Evolutionary conservation across 2,329 filamentous ascomycete species (phyloP).

Genomic region (Paracorniculantispora psalliotae): DNA sequence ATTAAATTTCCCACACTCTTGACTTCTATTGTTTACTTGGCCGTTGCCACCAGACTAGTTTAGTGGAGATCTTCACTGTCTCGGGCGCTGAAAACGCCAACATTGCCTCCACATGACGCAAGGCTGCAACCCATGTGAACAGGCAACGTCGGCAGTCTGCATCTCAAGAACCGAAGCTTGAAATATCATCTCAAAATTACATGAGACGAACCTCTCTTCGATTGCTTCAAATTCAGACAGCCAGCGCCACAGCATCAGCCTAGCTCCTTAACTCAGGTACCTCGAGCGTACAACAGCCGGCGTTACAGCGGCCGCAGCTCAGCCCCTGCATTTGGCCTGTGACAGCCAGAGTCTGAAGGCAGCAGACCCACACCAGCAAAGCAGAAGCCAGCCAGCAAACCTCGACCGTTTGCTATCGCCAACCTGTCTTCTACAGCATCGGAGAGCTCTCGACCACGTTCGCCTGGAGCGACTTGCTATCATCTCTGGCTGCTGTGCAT

Average conservation of each 20-base stretch:
- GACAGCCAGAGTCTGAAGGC: background rate
- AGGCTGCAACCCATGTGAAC: background rate
- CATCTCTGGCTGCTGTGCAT: background rate
- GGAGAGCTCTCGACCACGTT: background rate
- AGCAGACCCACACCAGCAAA: conserved; percentile 7
- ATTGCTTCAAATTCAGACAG: background rate
- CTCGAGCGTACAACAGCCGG: background rate
- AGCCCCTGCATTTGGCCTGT: conserved; percentile 7
- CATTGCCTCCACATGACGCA: background rate
- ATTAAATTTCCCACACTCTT: background rate
- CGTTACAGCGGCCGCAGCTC: background rate
- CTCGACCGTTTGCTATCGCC: background rate
- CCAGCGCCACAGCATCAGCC: background rate
- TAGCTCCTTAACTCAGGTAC: background rate
- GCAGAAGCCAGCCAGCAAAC: background rate
- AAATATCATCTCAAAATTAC: background rate
- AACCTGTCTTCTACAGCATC: background rate
- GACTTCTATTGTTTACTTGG: background rate
- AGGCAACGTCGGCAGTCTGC: background rate
- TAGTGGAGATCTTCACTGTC: background rate
- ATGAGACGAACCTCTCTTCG: background rate
- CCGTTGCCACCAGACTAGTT: background rate
- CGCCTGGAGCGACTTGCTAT: conserved; percentile 8
- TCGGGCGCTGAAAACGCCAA: background rate
- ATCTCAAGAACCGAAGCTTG: background rate